Conservation (phyloP, 805 yeast species). For the Cyberlindnera misumaiensis region DNA sequence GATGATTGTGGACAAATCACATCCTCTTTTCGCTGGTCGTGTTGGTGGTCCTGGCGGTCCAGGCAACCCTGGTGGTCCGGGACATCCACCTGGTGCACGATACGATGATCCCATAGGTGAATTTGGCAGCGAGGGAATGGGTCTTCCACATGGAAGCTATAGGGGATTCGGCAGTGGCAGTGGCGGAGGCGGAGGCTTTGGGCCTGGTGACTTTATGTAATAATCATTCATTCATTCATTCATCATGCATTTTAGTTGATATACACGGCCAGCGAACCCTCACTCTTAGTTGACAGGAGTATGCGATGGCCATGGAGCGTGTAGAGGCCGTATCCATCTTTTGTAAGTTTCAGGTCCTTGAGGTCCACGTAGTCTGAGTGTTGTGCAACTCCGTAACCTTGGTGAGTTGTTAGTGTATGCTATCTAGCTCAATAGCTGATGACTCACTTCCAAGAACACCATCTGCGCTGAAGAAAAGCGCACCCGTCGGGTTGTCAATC, state of each 20-base stretch:
- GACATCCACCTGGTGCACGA: constrained; percentile 39
- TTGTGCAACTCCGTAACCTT: constrained; percentile 12
- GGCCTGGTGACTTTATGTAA: constrained; percentile 3
- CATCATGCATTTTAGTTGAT: too few relatives aligned
- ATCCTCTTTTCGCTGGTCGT: constrained; percentile 37
- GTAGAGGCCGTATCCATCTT: constrained; percentile 14
- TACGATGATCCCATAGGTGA: constrained; percentile 45
- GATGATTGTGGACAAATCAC: constrained; percentile 46
- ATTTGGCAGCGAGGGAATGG: constrained; percentile 12
- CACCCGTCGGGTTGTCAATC: constrained; percentile 10
- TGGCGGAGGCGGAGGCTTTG: neutral
- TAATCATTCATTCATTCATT: too few relatives aligned
- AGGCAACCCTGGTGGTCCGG: neutral
- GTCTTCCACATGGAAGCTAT: constrained; percentile 31
- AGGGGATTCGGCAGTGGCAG: constrained; percentile 13
- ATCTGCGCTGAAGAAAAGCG: constrained; percentile 10
- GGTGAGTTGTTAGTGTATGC: neutral
- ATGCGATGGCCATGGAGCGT: constrained; percentile 8
- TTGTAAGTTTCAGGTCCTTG: constrained; percentile 10
- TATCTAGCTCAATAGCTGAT: neutral
- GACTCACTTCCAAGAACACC: constrained; percentile 16
- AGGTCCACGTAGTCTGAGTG: constrained; percentile 7
- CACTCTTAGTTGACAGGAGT: constrained; percentile 7
- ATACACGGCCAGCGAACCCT: constrained; percentile 12
- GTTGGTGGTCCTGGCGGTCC: too few relatives aligned